Percentiles rank a stretch among this genome's conserved stretches.
phyloP scores from a whole-genome alignment of 2,329 filamentous ascomycete genomes.

The Microthyrium microscopicum region DNA sequence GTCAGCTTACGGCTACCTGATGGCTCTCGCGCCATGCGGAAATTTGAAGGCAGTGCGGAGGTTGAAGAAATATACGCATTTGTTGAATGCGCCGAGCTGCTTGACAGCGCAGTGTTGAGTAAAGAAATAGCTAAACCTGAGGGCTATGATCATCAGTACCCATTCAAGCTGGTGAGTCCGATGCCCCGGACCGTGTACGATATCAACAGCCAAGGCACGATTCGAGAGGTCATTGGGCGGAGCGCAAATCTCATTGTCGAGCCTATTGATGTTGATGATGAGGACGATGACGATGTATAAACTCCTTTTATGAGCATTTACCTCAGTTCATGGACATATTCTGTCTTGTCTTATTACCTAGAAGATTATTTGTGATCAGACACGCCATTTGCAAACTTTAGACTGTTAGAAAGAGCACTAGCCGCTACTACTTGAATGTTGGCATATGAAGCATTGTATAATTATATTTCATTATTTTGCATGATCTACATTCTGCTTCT shows the following conservation, averaged over 20 bases:
- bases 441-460: too few relatives aligned
- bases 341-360: too few relatives aligned
- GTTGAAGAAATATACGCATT: slow-evolving; percentile 91
- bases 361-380: too few relatives aligned
- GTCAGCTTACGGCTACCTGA: slow-evolving; percentile 45
- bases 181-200: slow-evolving; percentile 74
- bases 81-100: slow-evolving; percentile 70
- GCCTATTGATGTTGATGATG: slow-evolving; percentile 39
- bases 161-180: slow-evolving; percentile 70
- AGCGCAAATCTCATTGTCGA: slow-evolving; percentile 88
- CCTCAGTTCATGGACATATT: too few relatives aligned
- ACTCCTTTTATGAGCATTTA: too few relatives aligned
- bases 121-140: slow-evolving; percentile 36
- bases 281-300: slow-evolving; percentile 27
- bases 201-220: slow-evolving; percentile 45
- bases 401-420: too few relatives aligned
- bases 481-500: too few relatives aligned
- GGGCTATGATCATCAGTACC: slow-evolving; percentile 63
- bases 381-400: too few relatives aligned
- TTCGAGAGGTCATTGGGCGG: slow-evolving; percentile 59
- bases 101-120: slow-evolving; percentile 27
- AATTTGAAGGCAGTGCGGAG: slow-evolving; percentile 50
- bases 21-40: slow-evolving; percentile 59
- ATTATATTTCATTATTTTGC: too few relatives aligned
- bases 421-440: too few relatives aligned